A percentile compares a stretch with the other conserved stretches of the same genome.
These are phyloP conservation scores for Fusarium secorum DNA, from an alignment of 2,329 filamentous ascomycete species.

Conservation along the genomic window DNA sequence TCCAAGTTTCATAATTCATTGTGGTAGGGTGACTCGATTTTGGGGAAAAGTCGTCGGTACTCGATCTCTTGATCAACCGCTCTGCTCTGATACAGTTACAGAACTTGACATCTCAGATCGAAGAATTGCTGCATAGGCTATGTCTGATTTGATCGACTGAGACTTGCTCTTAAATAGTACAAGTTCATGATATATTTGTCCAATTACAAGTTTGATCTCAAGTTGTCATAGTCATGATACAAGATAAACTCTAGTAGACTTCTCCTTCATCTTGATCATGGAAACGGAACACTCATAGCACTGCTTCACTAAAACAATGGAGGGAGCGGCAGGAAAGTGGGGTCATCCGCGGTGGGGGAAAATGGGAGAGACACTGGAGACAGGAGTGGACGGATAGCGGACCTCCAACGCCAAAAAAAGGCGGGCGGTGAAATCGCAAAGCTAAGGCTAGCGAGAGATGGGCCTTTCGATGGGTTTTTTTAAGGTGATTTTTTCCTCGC, in stretches of 20 bases:
- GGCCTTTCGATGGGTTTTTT: conserved; percentile 30
- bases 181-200: not conserved
- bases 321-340: conserved; percentile 28
- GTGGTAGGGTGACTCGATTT: not conserved
- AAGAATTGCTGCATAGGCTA: not conserved
- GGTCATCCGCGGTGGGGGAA: conserved; percentile 30
- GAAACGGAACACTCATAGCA: not conserved
- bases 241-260: not conserved
- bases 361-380: not conserved
- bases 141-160: not conserved
- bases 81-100: not conserved
- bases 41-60: too few species aligned
- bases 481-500: conserved; percentile 34
- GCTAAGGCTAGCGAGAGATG: conserved; percentile 19
- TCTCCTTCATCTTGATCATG: not conserved
- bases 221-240: not conserved
- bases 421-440: conserved; percentile 45
- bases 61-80: not conserved
- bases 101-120: not conserved
- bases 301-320: not conserved
- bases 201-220: not conserved
- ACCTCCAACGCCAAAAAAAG: conserved; percentile 34
- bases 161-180: not conserved
- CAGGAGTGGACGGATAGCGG: not conserved
- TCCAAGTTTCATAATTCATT: conserved; percentile 6